Evolutionary conservation across 371 early-diverging fungal species (phyloP).

Genomic region (Cokeromyces recurvatus): DNA sequence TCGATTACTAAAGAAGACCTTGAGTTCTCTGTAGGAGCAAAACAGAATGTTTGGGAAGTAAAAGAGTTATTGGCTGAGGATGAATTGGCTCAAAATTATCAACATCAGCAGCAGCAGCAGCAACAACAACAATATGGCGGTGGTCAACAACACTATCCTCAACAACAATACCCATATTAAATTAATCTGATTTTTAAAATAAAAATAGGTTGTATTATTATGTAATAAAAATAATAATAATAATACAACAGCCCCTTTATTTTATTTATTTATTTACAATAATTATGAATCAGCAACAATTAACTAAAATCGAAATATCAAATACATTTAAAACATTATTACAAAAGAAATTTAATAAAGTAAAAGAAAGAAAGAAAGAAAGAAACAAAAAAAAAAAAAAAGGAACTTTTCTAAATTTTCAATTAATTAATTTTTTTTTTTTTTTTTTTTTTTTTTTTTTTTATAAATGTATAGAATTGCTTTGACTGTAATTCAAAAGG

Average conservation of each 20-base stretch:
- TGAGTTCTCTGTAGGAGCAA: constrained; percentile 92
- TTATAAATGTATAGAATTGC: too few relatives aligned
- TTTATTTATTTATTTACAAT: neutral
- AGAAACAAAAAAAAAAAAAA: too few relatives aligned
- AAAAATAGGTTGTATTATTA: neutral
- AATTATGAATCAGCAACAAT: constrained; percentile 1
- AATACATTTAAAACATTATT: constrained; percentile 71
- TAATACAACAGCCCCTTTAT: neutral
- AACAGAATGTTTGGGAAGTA: constrained; percentile 91
- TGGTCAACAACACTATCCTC: constrained; percentile 5
- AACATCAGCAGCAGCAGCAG: constrained; percentile 20
- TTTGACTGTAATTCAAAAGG: constrained; percentile 95
- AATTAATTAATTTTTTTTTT: too few relatives aligned
- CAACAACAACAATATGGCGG: constrained; percentile 17
- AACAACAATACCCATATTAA: constrained; percentile 13
- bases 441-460: too few relatives aligned
- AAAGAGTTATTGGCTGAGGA: constrained; percentile 73
- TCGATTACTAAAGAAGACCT: constrained; percentile 97
- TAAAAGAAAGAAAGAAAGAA: too few relatives aligned
- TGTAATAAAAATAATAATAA: neutral
- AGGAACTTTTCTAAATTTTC: too few relatives aligned
- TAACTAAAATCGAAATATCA: constrained; percentile 4
- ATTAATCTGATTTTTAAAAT: neutral
- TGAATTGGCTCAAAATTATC: constrained; percentile 30
- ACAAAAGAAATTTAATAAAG: constrained; percentile 73